Base-by-base conservation (phyloP, 2,329 filamentous ascomycete species). In the Alternaria triticina region DNA sequence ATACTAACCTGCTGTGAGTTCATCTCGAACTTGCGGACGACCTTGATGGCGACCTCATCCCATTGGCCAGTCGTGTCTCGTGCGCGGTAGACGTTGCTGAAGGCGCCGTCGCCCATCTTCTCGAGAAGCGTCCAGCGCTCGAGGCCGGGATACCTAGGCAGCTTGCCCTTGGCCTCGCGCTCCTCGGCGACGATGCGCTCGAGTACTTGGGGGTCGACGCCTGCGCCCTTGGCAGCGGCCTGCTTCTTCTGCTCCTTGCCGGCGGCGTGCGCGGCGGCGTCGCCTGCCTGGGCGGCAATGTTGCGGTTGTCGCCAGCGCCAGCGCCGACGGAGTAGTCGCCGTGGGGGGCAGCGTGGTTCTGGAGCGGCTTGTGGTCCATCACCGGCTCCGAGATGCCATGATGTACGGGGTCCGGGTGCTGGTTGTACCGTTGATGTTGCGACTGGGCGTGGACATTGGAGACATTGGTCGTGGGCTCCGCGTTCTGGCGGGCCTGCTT, bases 71-170 rank as follows among this genome's bases (percentile, higher is more conserved):
- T 86, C 49, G 81, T 86, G 79, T 99, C 96, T 70, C 86, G 88
- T 40, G 96, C 96, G 43, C 93, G 90, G 82, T 98, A 99, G 69
- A 99, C 96, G 76, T 98, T 98, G 85, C 95, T 98, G 86, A 99
- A 99, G 64, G 96, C 96, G 65, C 96, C 96, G 72, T 98, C 96
- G 69, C 96, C 96, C 95, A 99, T 99, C 87, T 98, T 98, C 82
- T 97, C 94, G 56, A 96, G 62, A 33, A 97, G 84, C 57, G 91
- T 88, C 90, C 92, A 99, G 75, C 94, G 85, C 73, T 97, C 93
- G 43, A 97, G 84, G 40, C 93, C 93, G 1, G 93, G 92, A 74
- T 97, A 97, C 71, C 85, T 87, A 44, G 96, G 95, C 76, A 98
- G 90, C 80, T 94, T 97, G 77, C 89, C 89, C 79, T 90, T 92